These are phyloP conservation scores for Paramyrothecium roridum DNA, from an alignment of 2,329 filamentous ascomycete genomes.

Conservation along the genomic window DNA sequence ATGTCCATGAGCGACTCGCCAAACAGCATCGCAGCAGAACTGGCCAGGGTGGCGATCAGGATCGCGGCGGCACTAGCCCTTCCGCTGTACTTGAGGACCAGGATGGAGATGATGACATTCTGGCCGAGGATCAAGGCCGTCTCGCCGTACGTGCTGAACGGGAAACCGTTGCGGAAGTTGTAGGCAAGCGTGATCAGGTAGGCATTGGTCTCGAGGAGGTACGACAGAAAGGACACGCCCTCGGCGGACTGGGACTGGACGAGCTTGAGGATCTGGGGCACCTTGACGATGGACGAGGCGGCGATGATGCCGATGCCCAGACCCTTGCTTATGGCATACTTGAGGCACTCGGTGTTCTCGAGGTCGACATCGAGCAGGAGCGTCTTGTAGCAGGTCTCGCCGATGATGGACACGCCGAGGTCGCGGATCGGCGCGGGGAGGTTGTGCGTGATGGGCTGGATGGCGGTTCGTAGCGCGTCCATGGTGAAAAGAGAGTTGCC, in stretches of 20 bases:
- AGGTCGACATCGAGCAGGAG: slow-evolving; percentile 83
- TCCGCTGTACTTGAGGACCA: slow-evolving; percentile 82
- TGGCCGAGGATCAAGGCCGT: slow-evolving; percentile 88
- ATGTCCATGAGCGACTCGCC: slow-evolving; percentile 61
- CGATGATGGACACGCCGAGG: slow-evolving; percentile 75
- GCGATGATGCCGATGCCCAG: slow-evolving; percentile 92
- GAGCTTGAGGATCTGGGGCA: slow-evolving; percentile 95
- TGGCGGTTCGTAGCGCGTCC: slow-evolving; percentile 58
- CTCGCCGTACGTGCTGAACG: slow-evolving; percentile 96
- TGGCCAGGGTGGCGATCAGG: slow-evolving; percentile 75
- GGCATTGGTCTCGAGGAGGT: slow-evolving; percentile 84
- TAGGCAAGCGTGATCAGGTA: slow-evolving; percentile 91
- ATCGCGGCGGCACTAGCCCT: slow-evolving; percentile 65
- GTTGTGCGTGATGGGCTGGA: slow-evolving; percentile 68
- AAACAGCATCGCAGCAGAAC: slow-evolving; percentile 67
- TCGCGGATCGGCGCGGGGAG: slow-evolving; percentile 74
- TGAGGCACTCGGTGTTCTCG: slow-evolving; percentile 74
- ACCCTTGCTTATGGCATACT: slow-evolving; percentile 86
- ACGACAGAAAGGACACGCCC: slow-evolving; percentile 85
- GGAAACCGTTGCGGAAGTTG: slow-evolving; percentile 85
- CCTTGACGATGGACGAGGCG: slow-evolving; percentile 88
- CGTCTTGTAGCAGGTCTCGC: slow-evolving; percentile 78
- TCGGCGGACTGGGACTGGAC: slow-evolving; percentile 74
- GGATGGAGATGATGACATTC: slow-evolving; percentile 82
- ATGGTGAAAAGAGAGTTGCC: slow-evolving; percentile 33